Conservation (phyloP, 2,329 filamentous ascomycete genomes). For the Aspergillus fumigatiaffinis region DNA sequence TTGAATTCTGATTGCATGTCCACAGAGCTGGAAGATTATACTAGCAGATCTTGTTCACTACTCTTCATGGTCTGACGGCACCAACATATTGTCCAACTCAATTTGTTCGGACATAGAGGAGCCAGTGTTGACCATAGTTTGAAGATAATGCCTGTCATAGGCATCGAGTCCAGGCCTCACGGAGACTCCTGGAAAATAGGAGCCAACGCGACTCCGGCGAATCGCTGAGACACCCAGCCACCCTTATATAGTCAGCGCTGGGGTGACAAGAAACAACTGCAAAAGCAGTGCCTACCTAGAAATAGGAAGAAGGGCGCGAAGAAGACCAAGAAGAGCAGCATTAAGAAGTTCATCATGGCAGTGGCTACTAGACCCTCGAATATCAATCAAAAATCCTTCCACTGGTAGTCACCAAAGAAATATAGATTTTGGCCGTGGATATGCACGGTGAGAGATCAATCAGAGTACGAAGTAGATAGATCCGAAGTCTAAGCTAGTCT, state of each 20-base stretch:
- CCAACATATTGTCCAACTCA: conserved; percentile 59
- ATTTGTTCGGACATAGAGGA: conserved; percentile 58
- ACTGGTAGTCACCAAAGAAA: neutral
- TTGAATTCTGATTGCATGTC: conserved; percentile 60
- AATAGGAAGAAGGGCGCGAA: conserved; percentile 36
- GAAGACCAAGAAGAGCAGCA: conserved; percentile 34
- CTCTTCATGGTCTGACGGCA: conserved; percentile 38
- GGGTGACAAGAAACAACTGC: neutral
- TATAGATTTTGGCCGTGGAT: neutral
- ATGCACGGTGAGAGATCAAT: neutral
- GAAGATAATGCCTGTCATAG: conserved; percentile 55
- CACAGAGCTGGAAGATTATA: conserved; percentile 1
- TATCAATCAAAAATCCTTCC: neutral
- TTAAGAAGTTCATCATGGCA: conserved; percentile 30
- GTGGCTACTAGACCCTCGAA: neutral
- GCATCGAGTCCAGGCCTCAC: conserved; percentile 42
- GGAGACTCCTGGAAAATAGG: conserved; percentile 43
- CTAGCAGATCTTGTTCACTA: conserved; percentile 12
- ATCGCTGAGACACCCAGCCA: conserved; percentile 55
- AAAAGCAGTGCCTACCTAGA: conserved; percentile 25
- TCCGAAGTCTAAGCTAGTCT: neutral
- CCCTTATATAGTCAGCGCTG: conserved; percentile 28
- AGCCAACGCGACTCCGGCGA: conserved; percentile 51
- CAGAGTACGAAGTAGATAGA: neutral
- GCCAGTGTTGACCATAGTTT: conserved; percentile 52